Conservation (phyloP, 2,329 filamentous ascomycete species). For the Epichloe festucae region DNA sequence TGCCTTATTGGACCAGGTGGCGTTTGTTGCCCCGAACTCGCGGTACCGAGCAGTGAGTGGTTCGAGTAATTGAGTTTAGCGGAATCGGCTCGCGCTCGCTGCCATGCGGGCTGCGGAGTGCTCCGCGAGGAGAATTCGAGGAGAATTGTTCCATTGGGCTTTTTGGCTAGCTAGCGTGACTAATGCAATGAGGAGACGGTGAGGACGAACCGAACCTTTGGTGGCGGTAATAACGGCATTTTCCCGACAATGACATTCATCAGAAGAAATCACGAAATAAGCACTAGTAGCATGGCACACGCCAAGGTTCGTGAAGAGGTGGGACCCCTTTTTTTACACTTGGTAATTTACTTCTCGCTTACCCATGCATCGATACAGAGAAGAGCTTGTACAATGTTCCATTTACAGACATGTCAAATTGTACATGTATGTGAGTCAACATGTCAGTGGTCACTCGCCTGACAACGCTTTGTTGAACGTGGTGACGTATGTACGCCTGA, state of each 20-base stretch:
- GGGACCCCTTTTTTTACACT: neutral
- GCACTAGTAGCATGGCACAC: neutral
- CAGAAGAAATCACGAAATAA: neutral
- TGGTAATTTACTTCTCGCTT: too few species aligned
- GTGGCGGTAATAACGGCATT: neutral
- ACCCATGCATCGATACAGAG: neutral
- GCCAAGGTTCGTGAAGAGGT: neutral
- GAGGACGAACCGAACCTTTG: neutral
- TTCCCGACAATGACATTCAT: neutral
- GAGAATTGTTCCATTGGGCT: neutral
- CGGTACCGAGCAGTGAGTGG: neutral
- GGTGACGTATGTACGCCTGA: constrained; percentile 1
- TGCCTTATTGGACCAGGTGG: neutral
- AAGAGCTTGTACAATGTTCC: neutral
- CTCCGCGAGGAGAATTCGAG: neutral
- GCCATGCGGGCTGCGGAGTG: neutral
- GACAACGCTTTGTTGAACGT: neutral
- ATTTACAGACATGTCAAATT: neutral
- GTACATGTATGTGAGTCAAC: neutral
- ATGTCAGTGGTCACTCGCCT: neutral
- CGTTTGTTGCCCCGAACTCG: neutral
- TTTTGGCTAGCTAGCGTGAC: neutral
- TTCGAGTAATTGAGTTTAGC: neutral
- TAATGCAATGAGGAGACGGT: neutral
- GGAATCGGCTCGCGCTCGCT: neutral